Base-by-base conservation (phyloP, 768 basidiomycete genomes). In the Mycena kentingensis region DNA sequence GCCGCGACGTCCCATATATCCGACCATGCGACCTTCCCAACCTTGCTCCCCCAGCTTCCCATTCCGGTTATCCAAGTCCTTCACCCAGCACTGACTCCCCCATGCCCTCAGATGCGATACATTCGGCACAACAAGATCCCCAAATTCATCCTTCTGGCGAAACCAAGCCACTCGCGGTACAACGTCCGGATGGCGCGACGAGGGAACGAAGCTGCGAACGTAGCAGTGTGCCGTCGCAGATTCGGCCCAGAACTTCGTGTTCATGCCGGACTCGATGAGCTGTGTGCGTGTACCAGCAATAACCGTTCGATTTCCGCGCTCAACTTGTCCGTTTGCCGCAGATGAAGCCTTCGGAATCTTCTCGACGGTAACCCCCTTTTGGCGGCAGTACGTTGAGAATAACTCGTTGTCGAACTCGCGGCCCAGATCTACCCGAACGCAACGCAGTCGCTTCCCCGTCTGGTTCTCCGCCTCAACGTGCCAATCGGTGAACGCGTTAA, bases 321-420 rank as follows among this genome's bases (percentile, higher is more conserved):
- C 63, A 0, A 58, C 63, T 1, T 65, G 36, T 0, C 68, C 65
- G 26, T 69, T 68, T 25, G 64, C 63, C n/a, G 63, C 44, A 6
- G 62, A 65, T 2, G 62, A 60, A 41, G 62, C 8, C 31, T 55
- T 49, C 63, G 41, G 13, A 47, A 54, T 0, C 19, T 42, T 42
- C 41, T 42, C 41, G 24, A 42, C 19, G 5, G 41, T 21, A 18
- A 67, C 67, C 2, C 70, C 67, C 22, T 62, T 27, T 11, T 46
- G 27, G 1, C 1, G 13, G n/a, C 58, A 51, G 31, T 60, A 62
- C 4, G 16, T 27, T 5, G 60, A 31, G 48, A 66, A 68, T 13
- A 58, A 43, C 0, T 48, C 25, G 37, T 60, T 63, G 1, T 61
- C 27, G 32, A 60, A 70, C 52, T 71, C 67, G 3, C 61, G 60